A percentile compares a stretch with the other conserved stretches of the same genome.
These are phyloP conservation scores for Candida loeiensis DNA, from an alignment of 805 yeast species.

Conservation along the genomic window DNA sequence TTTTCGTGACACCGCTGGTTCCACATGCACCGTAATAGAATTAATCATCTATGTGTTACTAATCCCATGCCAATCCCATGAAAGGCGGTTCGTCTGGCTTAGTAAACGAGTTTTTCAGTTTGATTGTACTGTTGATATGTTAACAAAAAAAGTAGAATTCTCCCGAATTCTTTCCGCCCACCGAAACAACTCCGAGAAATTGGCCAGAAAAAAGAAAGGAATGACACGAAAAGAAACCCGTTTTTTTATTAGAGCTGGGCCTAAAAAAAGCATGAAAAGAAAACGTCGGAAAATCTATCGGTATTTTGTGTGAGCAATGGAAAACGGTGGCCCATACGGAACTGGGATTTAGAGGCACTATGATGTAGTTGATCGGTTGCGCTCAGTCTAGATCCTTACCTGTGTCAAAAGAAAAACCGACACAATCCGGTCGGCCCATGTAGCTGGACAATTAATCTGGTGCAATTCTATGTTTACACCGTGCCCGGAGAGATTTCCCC, in stretches of 20 bases:
- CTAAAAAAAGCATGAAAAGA: neutral
- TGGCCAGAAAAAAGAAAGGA: neutral
- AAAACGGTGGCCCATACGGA: neutral
- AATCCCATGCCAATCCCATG: too few relatives aligned
- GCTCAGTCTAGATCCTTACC: too few relatives aligned
- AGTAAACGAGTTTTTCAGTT: neutral
- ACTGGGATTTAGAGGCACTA: neutral
- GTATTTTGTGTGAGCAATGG: neutral
- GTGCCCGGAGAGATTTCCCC: constrained; percentile 1
- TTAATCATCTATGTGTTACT: too few relatives aligned
- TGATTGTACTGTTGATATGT: neutral
- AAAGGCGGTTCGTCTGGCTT: too few relatives aligned
- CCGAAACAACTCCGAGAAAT: constrained; percentile 3
- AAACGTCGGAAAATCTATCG: neutral
- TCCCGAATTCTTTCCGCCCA: constrained; percentile 1
- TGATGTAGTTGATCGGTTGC: neutral
- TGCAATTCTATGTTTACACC: neutral
- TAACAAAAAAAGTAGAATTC: neutral
- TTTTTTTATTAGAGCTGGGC: neutral
- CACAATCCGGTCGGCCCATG: too few relatives aligned
- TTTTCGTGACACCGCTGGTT: too few relatives aligned
- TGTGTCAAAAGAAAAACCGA: neutral
- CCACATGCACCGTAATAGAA: too few relatives aligned
- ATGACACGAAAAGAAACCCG: constrained; percentile 1
- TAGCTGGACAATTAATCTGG: too few relatives aligned